Percentiles rank a stretch among this genome's conserved stretches.
Conservation (phyloP, 2,329 filamentous ascomycete genomes). For the Fusarium pseudoanthophilum region DNA sequence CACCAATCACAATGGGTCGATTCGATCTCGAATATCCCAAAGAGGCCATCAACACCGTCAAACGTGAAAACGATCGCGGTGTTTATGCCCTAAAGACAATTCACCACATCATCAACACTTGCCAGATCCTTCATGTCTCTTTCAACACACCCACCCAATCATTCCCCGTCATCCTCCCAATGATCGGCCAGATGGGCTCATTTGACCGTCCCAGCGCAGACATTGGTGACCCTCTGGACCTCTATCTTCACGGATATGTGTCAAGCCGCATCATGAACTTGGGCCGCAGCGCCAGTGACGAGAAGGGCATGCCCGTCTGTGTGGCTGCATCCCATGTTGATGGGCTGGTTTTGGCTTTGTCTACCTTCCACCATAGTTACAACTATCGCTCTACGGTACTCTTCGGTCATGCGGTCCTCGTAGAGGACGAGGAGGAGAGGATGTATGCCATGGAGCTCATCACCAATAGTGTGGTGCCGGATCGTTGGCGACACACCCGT, state of each 20-base stretch:
- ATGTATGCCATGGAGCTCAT: conserved; percentile 82
- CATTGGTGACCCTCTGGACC: conserved; percentile 73
- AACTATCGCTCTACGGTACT: conserved; percentile 86
- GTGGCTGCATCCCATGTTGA: conserved; percentile 80
- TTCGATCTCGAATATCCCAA: conserved; percentile 70
- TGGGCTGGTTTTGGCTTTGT: conserved; percentile 81
- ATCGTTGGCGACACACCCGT: conserved; percentile 75
- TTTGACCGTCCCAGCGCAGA: conserved; percentile 71
- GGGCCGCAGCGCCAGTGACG: conserved; percentile 48
- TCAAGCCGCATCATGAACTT: conserved; percentile 80
- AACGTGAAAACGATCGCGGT: conserved; percentile 72
- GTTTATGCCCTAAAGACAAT: conserved; percentile 79
- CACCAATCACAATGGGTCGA: conserved; percentile 47
- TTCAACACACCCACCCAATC: conserved; percentile 73
- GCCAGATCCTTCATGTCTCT: conserved; percentile 82
- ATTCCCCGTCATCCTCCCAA: conserved; percentile 82
- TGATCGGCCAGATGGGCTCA: conserved; percentile 86
- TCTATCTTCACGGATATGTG: conserved; percentile 88
- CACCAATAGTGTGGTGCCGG: conserved; percentile 76
- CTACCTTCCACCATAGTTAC: conserved; percentile 83
- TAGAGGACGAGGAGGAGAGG: conserved; percentile 76
- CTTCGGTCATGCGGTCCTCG: conserved; percentile 77
- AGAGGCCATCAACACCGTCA: conserved; percentile 71
- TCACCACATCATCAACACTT: conserved; percentile 78
- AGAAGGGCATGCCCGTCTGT: conserved; percentile 72